A percentile compares a stretch with the other conserved stretches of the same genome.
Evolutionary conservation across 2,329 filamentous ascomycete genomes (phyloP).

Genomic region (Xylaria multiplex): DNA sequence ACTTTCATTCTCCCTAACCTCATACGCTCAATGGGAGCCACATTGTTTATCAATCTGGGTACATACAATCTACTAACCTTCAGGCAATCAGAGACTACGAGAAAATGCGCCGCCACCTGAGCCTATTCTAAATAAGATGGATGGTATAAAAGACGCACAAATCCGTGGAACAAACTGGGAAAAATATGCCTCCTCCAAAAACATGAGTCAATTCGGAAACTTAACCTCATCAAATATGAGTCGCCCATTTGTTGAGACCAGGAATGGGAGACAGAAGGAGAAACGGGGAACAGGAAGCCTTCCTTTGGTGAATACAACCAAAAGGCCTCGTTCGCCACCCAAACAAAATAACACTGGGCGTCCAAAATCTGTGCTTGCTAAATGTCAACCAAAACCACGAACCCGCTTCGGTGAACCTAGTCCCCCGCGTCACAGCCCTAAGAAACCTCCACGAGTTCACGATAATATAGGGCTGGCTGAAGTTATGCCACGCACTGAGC

Average conservation of each 20-base stretch:
- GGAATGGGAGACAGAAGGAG: background rate
- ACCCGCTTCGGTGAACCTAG: constrained; percentile 18
- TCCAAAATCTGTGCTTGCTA: background rate
- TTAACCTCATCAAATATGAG: background rate
- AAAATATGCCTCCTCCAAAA: constrained; percentile 21
- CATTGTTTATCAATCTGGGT: no score
- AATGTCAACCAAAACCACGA: background rate
- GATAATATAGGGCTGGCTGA: background rate
- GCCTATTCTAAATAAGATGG: background rate
- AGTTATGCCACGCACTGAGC: background rate
- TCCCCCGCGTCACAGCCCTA: background rate
- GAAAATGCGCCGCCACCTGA: background rate
- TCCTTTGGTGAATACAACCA: background rate
- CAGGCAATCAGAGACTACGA: constrained; percentile 3
- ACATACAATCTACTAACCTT: background rate
- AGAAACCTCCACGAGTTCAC: background rate
- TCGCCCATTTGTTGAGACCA: background rate
- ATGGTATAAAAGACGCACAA: background rate
- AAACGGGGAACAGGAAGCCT: background rate
- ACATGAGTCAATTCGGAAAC: constrained; percentile 16
- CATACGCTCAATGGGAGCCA: no score
- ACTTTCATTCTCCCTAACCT: background rate
- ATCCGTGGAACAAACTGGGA: constrained; percentile 13
- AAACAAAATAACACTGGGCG: background rate
- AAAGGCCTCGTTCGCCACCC: background rate